Base-by-base conservation (phyloP, 2,329 filamentous ascomycete genomes). In the Lasiodiplodia hormozganensis region DNA sequence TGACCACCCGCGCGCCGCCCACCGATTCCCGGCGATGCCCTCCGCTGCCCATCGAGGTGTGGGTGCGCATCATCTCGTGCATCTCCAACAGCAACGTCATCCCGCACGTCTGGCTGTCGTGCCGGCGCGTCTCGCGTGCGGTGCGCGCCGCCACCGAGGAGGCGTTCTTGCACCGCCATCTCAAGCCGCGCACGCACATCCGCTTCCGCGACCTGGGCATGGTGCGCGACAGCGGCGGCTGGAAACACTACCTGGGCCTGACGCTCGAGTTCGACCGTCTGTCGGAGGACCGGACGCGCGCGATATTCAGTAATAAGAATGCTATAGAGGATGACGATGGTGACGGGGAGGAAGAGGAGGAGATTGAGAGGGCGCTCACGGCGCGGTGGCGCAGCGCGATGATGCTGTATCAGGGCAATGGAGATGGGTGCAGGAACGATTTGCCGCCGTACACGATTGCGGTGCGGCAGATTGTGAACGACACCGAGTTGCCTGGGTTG, bases 401-500 rank as follows among this genome's bases (percentile, higher is more conserved):
- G 62, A 21, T 16, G 47, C 14, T 65, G 49, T 65, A 65, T 40
- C 47, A 25, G 49, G 62, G 62, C 21, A 23, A 14, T 11, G 62
- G 62, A 3, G 69, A 53, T 2, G 72, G 68, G 36, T 34, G 43
- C 49, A 75, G 71, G 51, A 70, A 75, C 12, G 73, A 79, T 43
- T 72, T 75, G 70, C 76, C 77, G 12, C 73, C 76, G 34, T 78
- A 78, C 58, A 77, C 74, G 0, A 75, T 79, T 10, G 71, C 69
- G 8, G 73, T 79, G 16, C 70, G 71, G 1, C 67, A 66, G n/a
- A 34, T 75, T n/a, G 75, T 78, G 1, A 79, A 78, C 53, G 77
- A 79, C 36, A 78, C 76, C 0, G 70, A 70, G 11, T 70, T 79
- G 1, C 74, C 75, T 5, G 71, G 58, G 0, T 70, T 79, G 16